Evolutionary conservation across 2,329 filamentous ascomycete species (phyloP), one percentile per base, ranked within the genome.

Genomic region (Curvularia sp.): DNA sequence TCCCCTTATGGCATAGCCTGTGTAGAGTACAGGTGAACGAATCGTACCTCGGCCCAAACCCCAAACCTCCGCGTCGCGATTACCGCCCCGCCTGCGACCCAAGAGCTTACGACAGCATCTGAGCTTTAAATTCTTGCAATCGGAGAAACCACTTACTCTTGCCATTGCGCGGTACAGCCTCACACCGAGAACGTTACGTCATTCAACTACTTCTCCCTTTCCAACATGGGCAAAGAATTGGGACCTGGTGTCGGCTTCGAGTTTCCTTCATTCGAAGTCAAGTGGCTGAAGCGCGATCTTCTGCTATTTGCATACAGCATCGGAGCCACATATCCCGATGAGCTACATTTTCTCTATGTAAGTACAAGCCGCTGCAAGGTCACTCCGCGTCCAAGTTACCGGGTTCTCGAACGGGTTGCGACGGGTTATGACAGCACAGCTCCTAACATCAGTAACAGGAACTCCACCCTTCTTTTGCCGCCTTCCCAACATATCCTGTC

Each of bases 311-410:
- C 93, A 68, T 89, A 90, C 78, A 94, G 89, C 80, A 94, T 97
- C 76, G 93, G 93, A 55, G 88, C 85, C 74, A 94, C 87, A 12
- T 73, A 74, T 36, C 84, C 85, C n/a, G 88, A 96, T 69, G 93
- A 97, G 82, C 86, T 97, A 72, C 92, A 97, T 75, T 96, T 94
- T 75, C 88, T 97, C 80, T 97, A 93, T 71, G 92, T 95, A 83
- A 59, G 85, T 73, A 36, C 19, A 10, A 10, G 10, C 15, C 9
- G 19, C 5, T 42, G 13, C 8, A 21, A 15, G 9, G n/a, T 10
- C 3, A 18, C 8, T 19, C 15, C 2, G 5, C 18, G n/a, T 19
- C 34, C 9, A 12, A 9, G 34, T 28, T 5, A 13, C 18, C 13
- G 18, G 2, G 6, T 18, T 36, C n/a, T 13, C 10, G 15, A 12